A percentile compares a stretch with the other conserved stretches of the same genome.
Conservation (phyloP, 805 yeast species). For the Lachancea sp. region DNA sequence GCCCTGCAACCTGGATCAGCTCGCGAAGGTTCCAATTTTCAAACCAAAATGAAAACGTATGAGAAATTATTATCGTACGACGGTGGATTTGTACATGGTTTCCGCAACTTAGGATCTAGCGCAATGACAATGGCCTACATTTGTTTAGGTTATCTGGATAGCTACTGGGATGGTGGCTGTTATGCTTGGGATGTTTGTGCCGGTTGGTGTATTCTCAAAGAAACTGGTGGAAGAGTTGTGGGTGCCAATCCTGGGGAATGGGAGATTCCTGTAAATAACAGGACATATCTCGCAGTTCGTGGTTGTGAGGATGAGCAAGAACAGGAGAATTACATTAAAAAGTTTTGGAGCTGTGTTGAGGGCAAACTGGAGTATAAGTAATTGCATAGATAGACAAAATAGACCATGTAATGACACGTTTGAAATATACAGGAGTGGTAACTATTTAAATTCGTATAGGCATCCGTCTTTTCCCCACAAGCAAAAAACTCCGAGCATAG, state of each 20-base stretch:
- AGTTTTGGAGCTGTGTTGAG: conserved; percentile 46
- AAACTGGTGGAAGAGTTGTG: conserved; percentile 54
- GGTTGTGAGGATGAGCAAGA: conserved; percentile 37
- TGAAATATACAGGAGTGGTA: background rate
- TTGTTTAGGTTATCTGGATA: conserved; percentile 54
- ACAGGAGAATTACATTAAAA: conserved; percentile 41
- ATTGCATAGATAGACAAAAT: conserved; percentile 1
- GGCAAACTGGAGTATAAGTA: conserved; percentile 42
- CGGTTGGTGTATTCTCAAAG: conserved; percentile 56
- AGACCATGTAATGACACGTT: background rate
- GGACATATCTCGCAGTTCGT: conserved; percentile 51
- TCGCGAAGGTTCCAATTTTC: conserved; percentile 79
- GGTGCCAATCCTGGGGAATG: conserved; percentile 48
- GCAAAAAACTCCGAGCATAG: conserved; percentile 48
- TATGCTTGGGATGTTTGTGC: conserved; percentile 70
- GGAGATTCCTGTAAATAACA: conserved; percentile 45
- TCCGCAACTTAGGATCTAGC: conserved; percentile 57
- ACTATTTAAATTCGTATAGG: conserved; percentile 42
- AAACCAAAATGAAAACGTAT: conserved; percentile 74
- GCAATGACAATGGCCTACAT: conserved; percentile 56
- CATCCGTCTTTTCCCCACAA: conserved; percentile 70
- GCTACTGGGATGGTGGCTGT: conserved; percentile 67
- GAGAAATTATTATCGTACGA: conserved; percentile 79
- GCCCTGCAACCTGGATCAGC: conserved; percentile 88
- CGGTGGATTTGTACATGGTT: conserved; percentile 82